phyloP scores from a whole-genome alignment of 345 rosid genomes.

The Physaria fendleri region DNA sequence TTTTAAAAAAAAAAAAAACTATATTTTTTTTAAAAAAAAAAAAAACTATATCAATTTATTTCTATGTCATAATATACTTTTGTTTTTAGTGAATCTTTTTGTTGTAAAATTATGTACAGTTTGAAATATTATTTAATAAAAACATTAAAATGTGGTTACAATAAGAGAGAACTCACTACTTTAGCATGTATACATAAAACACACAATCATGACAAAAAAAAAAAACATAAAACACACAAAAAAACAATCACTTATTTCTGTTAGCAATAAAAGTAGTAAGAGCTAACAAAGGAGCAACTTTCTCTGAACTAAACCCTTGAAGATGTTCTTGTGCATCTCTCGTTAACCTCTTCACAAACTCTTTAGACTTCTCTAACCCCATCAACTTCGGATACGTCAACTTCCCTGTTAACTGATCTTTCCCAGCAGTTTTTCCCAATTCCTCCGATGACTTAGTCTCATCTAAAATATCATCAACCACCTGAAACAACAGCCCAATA shows the following conservation, averaged over 20 bases:
- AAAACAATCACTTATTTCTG: slow-evolving; percentile 51
- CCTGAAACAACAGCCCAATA: slow-evolving; percentile 84
- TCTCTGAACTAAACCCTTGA: slow-evolving; percentile 49
- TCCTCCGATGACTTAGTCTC: slow-evolving; percentile 77
- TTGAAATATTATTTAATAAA: background rate
- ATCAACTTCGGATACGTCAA: slow-evolving; percentile 68
- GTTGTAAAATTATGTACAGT: background rate
- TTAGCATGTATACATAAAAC: slow-evolving; percentile 21
- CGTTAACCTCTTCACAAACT: slow-evolving; percentile 56
- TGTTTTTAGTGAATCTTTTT: too few relatives aligned
- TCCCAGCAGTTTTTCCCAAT: slow-evolving; percentile 90
- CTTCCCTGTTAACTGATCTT: slow-evolving; percentile 73
- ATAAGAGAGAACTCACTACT: slow-evolving; percentile 3
- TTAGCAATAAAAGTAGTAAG: slow-evolving; percentile 73
- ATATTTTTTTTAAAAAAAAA: too few relatives aligned
- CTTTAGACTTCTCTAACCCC: slow-evolving; percentile 65
- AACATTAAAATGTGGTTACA: slow-evolving; percentile 10
- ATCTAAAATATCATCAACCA: slow-evolving; percentile 91
- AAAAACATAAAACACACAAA: too few relatives aligned
- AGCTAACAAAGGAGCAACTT: slow-evolving; percentile 76
- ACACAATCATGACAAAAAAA: too few relatives aligned
- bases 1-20: too few relatives aligned
- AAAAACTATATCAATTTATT: too few relatives aligned
- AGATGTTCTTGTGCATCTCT: slow-evolving; percentile 61
- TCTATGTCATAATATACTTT: too few relatives aligned